Conservation (phyloP, 371 early-diverging fungal genomes). For the Parasitella parasitica region DNA sequence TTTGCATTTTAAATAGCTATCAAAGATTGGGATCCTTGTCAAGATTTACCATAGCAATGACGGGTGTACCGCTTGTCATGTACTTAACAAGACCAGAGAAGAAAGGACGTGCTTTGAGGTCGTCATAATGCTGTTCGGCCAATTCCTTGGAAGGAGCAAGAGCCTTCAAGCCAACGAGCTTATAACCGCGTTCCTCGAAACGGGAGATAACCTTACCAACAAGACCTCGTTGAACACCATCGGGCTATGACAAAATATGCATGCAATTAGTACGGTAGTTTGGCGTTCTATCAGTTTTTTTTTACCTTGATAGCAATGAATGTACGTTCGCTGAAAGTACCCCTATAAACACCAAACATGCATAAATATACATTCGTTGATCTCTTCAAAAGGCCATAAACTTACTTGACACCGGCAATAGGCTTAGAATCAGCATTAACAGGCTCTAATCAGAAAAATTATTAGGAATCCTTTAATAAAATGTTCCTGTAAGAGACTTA, state of each 20-base stretch:
- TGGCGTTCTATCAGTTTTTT: background rate
- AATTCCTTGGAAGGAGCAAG: conserved; percentile 64
- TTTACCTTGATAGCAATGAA: conserved; percentile 75
- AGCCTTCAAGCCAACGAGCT: conserved; percentile 59
- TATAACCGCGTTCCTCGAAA: conserved; percentile 79
- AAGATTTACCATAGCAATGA: conserved; percentile 58
- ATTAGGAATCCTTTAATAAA: background rate
- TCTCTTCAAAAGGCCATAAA: too few relatives aligned
- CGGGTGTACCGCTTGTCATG: conserved; percentile 70
- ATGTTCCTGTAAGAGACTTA: conserved; percentile 2
- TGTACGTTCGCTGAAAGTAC: conserved; percentile 74
- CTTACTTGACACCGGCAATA: conserved; percentile 65
- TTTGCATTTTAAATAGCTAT: too few relatives aligned
- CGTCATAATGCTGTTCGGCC: conserved; percentile 88
- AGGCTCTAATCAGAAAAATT: conserved; percentile 14
- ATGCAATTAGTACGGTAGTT: background rate
- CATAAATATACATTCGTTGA: background rate
- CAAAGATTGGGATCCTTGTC: too few relatives aligned
- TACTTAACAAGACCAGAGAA: conserved; percentile 82
- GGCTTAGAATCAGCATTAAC: conserved; percentile 54
- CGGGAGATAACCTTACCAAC: conserved; percentile 84
- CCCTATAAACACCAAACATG: conserved; percentile 37
- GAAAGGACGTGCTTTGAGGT: conserved; percentile 83
- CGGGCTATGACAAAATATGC: conserved; percentile 38
- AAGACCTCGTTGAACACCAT: conserved; percentile 80